Evolutionary conservation across 2,329 filamentous ascomycete genomes (phyloP), one percentile per base, ranked within the genome.

Genomic region (Plectosphaerella cucumerina): DNA sequence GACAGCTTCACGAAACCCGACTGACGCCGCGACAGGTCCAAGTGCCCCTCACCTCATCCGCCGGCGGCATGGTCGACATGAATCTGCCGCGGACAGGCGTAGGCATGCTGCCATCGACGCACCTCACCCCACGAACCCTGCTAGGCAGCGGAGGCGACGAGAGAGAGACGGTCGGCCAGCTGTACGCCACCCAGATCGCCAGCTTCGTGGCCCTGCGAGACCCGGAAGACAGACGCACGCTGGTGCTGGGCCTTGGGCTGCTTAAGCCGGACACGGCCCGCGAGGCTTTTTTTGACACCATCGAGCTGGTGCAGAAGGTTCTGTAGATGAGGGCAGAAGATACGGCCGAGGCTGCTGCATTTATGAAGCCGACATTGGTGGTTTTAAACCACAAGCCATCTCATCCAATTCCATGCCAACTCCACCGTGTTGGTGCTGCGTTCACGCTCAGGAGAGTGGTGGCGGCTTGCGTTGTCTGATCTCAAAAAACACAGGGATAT

Each of bases 151-250:
- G 92, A 44, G 84, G 86, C 31, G 78, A 86, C 48, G 85, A 89
- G 44, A 81, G 91, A 42, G 91, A 97, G 63, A 89, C 87, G 0
- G 69, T 95, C 5, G 93, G 90, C 1, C 92, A 97, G 66, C 81
- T 97, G 2, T 87, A 95, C 62, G 92, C 92, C 3, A 89, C 89
- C 42, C 93, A 97, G 62, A 86, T 97, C 58, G 94, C 87, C 5
- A 95, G 86, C 62, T 82, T 87, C 37, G 80, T 99, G 53, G 78
- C 85, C 17, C 82, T 86, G 53, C 85, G 85, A 56, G 78, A 88
- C 48, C 84, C 90, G 1, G 76, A 84, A 44, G 81, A 86, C 56
- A 73, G 72, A 50, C 74, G 84, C 41, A 84, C 75, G 2, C 65
- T 87, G n/a, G 70, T 87, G 10, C 66, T 87, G 3, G 84, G 84